Conservation (phyloP, 331 rosid genomes). For the Malus hybrid region DNA sequence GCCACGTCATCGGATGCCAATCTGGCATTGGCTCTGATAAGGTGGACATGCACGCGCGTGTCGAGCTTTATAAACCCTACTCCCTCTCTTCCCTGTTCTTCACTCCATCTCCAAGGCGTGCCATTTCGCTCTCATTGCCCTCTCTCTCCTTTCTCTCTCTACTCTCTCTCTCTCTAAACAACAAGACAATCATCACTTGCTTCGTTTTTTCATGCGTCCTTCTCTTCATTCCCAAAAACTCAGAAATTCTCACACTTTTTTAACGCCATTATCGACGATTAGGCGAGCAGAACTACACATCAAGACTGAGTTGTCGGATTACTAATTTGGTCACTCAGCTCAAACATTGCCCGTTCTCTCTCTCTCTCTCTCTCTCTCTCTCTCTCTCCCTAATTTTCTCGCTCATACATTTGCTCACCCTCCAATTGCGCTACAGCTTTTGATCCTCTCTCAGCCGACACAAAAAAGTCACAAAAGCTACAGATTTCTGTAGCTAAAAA, state of each 20-base stretch:
- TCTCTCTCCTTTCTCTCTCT: background rate
- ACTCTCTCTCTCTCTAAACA: background rate
- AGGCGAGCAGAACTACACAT: no score
- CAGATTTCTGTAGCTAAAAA: background rate
- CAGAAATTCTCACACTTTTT: background rate
- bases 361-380: background rate
- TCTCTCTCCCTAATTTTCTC: no score
- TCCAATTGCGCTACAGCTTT: background rate
- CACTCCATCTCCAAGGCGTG: slow-evolving; percentile 44
- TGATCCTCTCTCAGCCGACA: background rate
- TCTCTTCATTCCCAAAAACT: slow-evolving; percentile 23
- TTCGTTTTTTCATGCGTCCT: slow-evolving; percentile 19
- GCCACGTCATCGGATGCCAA: slow-evolving; percentile 40
- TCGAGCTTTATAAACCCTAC: slow-evolving; percentile 30
- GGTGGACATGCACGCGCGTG: slow-evolving; percentile 47
- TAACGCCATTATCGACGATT: no score
- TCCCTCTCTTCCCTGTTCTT: slow-evolving; percentile 26
- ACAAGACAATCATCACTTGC: slow-evolving; percentile 30
- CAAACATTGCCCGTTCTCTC: slow-evolving; percentile 2
- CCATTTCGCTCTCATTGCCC: slow-evolving; percentile 54
- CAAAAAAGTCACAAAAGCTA: background rate
- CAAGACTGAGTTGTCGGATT: no score
- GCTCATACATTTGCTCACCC: background rate
- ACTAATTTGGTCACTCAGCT: background rate
- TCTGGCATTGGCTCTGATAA: slow-evolving; percentile 28